Percentiles rank a stretch among this genome's conserved stretches.
Evolutionary conservation across 768 basidiomycete genomes (phyloP).

Genomic region (Mycena albidolilacea): DNA sequence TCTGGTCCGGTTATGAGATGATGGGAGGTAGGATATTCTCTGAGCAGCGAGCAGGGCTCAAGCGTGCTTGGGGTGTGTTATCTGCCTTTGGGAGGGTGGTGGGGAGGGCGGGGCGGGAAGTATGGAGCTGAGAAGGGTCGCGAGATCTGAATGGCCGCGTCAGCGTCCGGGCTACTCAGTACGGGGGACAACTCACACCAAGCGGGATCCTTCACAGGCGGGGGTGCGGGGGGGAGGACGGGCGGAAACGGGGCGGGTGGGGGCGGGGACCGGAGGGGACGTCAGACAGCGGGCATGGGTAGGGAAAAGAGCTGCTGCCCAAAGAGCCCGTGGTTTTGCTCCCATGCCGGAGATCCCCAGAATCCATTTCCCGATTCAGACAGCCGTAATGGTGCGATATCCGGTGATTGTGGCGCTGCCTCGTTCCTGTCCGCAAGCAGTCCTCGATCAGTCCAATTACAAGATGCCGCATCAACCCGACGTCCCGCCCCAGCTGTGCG

Average conservation of each 20-base stretch:
- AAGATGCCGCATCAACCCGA: no score
- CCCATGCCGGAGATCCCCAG: neutral
- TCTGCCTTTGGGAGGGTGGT: neutral
- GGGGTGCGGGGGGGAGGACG: neutral
- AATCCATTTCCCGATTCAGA: no score
- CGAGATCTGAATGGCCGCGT: neutral
- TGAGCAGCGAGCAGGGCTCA: constrained; percentile 1
- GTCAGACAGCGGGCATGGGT: constrained; percentile 3
- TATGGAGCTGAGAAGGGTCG: constrained; percentile 5
- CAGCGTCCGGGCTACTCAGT: neutral
- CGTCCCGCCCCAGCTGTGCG: no score
- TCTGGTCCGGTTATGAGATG: neutral
- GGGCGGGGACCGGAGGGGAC: constrained; percentile 2
- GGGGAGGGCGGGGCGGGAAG: neutral
- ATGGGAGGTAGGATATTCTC: neutral
- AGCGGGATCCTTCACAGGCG: constrained; percentile 8
- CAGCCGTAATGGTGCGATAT: no score
- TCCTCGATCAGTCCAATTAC: no score
- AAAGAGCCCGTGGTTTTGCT: neutral
- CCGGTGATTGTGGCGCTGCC: no score
- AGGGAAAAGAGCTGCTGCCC: neutral
- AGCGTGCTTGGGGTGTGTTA: neutral
- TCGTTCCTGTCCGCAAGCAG: no score
- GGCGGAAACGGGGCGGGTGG: neutral
- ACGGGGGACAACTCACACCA: neutral